These are phyloP conservation scores for Symbiotaphrina buchneri DNA, from an alignment of 495 filamentous ascomycete species.

Conservation along the genomic window DNA sequence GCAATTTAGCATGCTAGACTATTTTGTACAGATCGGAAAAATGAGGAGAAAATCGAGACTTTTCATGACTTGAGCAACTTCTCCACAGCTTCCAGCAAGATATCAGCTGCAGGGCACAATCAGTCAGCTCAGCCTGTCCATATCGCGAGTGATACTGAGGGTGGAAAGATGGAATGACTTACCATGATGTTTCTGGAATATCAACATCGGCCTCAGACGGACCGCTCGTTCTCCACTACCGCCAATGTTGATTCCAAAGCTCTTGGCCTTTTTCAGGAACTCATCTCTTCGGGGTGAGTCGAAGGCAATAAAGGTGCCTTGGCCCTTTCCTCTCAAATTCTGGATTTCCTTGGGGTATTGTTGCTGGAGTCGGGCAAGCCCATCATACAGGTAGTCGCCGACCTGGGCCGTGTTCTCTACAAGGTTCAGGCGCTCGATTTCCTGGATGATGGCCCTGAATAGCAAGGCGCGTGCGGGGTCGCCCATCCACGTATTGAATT, in stretches of 20 bases:
- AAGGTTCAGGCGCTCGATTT: slow-evolving; percentile 62
- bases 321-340: slow-evolving; percentile 82
- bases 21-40: slow-evolving; percentile 12
- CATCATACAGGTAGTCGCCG: slow-evolving; percentile 62
- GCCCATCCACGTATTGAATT: slow-evolving; percentile 99
- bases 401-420: slow-evolving; percentile 62
- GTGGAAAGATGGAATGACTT: slow-evolving; percentile 14
- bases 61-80: neutral
- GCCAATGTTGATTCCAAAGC: slow-evolving; percentile 77
- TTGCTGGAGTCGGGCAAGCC: slow-evolving; percentile 43
- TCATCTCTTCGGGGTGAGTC: slow-evolving; percentile 71
- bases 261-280: slow-evolving; percentile 65
- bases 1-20: too few relatives aligned
- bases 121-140: too few relatives aligned
- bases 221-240: slow-evolving; percentile 66
- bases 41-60: slow-evolving; percentile 7
- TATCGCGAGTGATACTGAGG: neutral
- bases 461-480: slow-evolving; percentile 78
- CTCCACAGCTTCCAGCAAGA: slow-evolving; percentile 1
- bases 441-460: slow-evolving; percentile 78
- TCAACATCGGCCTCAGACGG: slow-evolving; percentile 78
- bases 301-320: slow-evolving; percentile 95
- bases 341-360: slow-evolving; percentile 66
- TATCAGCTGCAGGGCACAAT: slow-evolving; percentile 1
- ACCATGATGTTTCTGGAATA: slow-evolving; percentile 88